Evolutionary conservation across 768 basidiomycete species (phyloP), one percentile per base, ranked within the genome.

Genomic region (Boletus vermiculosoides): DNA sequence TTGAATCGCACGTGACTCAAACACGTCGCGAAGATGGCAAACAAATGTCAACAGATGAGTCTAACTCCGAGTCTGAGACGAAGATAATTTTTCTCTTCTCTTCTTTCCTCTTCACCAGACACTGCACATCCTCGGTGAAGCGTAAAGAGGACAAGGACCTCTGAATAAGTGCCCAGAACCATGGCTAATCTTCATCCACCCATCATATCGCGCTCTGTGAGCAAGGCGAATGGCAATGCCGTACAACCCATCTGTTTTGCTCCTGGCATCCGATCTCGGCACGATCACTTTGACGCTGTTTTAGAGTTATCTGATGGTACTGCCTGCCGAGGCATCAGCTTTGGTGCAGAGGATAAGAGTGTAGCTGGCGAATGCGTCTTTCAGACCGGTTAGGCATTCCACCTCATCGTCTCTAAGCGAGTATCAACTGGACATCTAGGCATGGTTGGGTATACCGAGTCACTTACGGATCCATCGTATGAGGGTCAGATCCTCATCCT

Each of bases 371-470:
- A 99, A 83, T 98, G 97, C 73, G 97, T 99, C 68, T 99, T 99
- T 77, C 96, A 98, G 78, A 99, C 97, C 40, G 97, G 97, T 95
- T 68, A 71, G 88, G 64, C 66, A 45, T 60, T 50, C 55, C 50
- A 57, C 23, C 22, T 56, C 28, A 51, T 58, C 37, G 42, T 50
- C 33, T 41, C 45, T 40, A 23, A 53, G 51, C 50, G 48, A 45
- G 50, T 55, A 62, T 62, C 56, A 67, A 67, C 54, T 47, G 23
- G 33, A 45, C 23, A 45, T 60, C 52, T 67, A 99, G 97, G 97
- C 54, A 98, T 99, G 96, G 94, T 98, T 55, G 97, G 97, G 31
- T 99, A 99, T 74, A 94, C 93, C 37, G 97, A 98, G 68, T 98
- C 96, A 20, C 78, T 98, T 64, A 99, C 97, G 45, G 97, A 98